Evolutionary conservation across 768 basidiomycete genomes (phyloP).

Genomic region (Lanmaoa rubissima): DNA sequence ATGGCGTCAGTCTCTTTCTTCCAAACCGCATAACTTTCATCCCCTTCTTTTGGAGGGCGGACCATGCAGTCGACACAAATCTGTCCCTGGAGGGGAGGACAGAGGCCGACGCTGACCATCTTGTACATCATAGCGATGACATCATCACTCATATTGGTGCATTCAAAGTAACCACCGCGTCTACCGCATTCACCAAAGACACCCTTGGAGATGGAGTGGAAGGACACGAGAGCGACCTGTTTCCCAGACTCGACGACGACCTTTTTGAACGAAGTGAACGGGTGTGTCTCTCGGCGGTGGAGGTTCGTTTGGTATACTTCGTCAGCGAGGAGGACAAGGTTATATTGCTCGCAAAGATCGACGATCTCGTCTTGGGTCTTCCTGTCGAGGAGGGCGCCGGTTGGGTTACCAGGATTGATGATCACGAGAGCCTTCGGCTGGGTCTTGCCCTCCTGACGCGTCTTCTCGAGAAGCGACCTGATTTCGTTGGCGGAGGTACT

Average conservation of each 20-base stretch:
- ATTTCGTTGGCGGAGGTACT: constrained; percentile 72
- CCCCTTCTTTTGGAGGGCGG: constrained; percentile 78
- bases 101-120: constrained; percentile 88
- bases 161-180: constrained; percentile 97
- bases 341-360: constrained; percentile 79
- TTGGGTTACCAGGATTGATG: constrained; percentile 99
- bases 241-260: constrained; percentile 64
- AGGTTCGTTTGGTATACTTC: constrained; percentile 99
- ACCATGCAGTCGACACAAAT: constrained; percentile 94
- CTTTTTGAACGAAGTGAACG: constrained; percentile 95
- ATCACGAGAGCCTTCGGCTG: constrained; percentile 84
- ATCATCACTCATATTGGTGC: constrained; percentile 74
- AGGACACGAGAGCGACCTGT: constrained; percentile 79
- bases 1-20: constrained; percentile 80
- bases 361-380: constrained; percentile 73
- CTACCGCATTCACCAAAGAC: constrained; percentile 95
- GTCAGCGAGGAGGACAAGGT: constrained; percentile 89
- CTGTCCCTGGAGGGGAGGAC: constrained; percentile 88
- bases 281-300: constrained; percentile 60
- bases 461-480: constrained; percentile 62
- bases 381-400: constrained; percentile 78
- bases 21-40: constrained; percentile 76
- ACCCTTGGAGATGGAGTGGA: constrained; percentile 98
- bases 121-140: constrained; percentile 91
- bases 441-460: constrained; percentile 53